Percentiles rank a stretch among this genome's conserved stretches.
phyloP scores from a whole-genome alignment of 2,329 filamentous ascomycete genomes.

The Aspergillus fischeri region DNA sequence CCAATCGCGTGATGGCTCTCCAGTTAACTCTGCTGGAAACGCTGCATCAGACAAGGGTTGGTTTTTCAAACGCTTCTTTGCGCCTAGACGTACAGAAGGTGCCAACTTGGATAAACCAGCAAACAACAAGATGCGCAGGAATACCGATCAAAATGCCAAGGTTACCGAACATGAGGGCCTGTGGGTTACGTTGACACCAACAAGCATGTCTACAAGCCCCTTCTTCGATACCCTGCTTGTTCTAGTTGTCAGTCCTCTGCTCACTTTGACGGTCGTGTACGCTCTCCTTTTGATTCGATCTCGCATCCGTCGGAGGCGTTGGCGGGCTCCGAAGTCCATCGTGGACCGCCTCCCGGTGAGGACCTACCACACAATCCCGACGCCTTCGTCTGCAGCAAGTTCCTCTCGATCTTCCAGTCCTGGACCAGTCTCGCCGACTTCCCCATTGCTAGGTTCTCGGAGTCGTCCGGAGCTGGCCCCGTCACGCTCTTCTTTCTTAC shows the following conservation, averaged over 20 bases:
- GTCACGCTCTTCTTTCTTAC: slow-evolving; percentile 36
- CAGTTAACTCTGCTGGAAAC: slow-evolving; percentile 4
- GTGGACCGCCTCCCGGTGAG: slow-evolving; percentile 92
- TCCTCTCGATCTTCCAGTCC: slow-evolving; percentile 60
- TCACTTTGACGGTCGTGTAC: slow-evolving; percentile 91
- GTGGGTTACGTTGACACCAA: slow-evolving; percentile 94
- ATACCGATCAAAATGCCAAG: slow-evolving; percentile 25
- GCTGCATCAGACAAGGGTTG: slow-evolving; percentile 22
- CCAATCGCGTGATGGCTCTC: slow-evolving; percentile 9
- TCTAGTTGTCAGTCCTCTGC: slow-evolving; percentile 86
- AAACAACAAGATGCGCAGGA: slow-evolving; percentile 12
- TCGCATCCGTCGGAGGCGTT: slow-evolving; percentile 80
- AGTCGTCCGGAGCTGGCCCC: slow-evolving; percentile 27
- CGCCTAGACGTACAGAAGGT: slow-evolving; percentile 17
- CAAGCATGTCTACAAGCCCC: slow-evolving; percentile 78
- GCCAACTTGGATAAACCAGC: slow-evolving; percentile 11
- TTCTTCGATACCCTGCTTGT: slow-evolving; percentile 97
- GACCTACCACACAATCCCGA: slow-evolving; percentile 82
- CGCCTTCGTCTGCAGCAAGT: slow-evolving; percentile 54
- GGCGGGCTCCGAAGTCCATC: slow-evolving; percentile 95
- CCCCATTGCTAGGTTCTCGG: slow-evolving; percentile 62
- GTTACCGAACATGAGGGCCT: slow-evolving; percentile 66
- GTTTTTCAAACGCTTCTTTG: slow-evolving; percentile 34
- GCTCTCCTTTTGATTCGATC: slow-evolving; percentile 81
- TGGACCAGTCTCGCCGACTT: slow-evolving; percentile 65